Evolutionary conservation across 2,329 filamentous ascomycete species (phyloP), one percentile per base, ranked within the genome.

Genomic region (Ascochyta pisi): DNA sequence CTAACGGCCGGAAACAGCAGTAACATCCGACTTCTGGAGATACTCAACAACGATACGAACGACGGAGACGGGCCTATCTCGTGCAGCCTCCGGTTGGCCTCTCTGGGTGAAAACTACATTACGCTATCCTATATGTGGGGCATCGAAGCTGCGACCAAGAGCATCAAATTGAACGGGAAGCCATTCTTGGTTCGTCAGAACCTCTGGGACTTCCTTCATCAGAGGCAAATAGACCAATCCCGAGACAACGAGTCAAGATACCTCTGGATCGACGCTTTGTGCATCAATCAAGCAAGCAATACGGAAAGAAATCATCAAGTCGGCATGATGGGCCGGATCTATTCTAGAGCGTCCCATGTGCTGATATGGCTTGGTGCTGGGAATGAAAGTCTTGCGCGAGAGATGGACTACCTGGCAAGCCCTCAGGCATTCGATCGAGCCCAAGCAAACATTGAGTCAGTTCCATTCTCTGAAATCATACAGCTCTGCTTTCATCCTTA

Each of bases 251-350:
- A 5, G 23, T 12, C 27, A 9, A 23, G 16, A 12, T 16, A 12
- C 12, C 13, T 44, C 5, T 63, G 55, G 58, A 60, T 57, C n/a
- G 58, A 57, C 10, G 50, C 45, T 19, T 16, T 60, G 10, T 62
- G 57, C 38, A 55, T 60, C n/a, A 42, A 55, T 33, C 55, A 61
- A 41, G 16, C 29, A 6, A 45, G 51, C 15, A 12, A n/a, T 8
- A 8, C 3, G 5, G 50, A 58, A n/a, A 41, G 40, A 16, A 48
- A 42, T n/a, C 38, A 54, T 24, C 56, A 62, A 35, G 50, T 60
- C 9, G 19, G 31, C 10, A 38, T 52, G 16, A 54, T 62, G 56
- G 50, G 51, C 16, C 23, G 33, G 6, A 48, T 58, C 19, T 58
- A 58, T 29, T 34, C 38, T 0, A 50, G 45, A 2, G 55, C 55